Evolutionary conservation across 805 yeast species (phyloP), one percentile per base, ranked within the genome.

Genomic region (Kuraishia cidri): DNA sequence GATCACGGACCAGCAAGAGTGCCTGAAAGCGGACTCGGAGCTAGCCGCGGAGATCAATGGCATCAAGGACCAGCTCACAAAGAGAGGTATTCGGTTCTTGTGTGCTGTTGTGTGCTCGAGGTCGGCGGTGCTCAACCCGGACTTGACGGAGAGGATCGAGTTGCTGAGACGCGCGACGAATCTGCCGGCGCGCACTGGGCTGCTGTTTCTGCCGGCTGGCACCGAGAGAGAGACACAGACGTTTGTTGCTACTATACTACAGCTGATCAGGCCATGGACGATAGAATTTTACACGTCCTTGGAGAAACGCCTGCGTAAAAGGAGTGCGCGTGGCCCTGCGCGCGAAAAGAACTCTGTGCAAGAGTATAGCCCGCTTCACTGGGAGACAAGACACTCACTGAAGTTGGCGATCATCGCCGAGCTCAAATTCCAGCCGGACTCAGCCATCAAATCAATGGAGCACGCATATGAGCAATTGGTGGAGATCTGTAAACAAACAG

Each of bases 361-460:
- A 22, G 33, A 38, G 1, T 47, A 50, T 26, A 34, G 40, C 9
- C 50, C 50, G 18, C 40, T 35, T 4, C 44, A 44, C 21, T 72
- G 75, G 72, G 59, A 62, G 6, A 63, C 72, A 0, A 54, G 82
- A 19, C 72, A 72, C 41, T 60, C 70, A 1, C 44, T 70, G 34
- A 76, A 76, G 41, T 51, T 62, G 22, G 79, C 75, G 0, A 51
- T 64, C 3, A 49, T 74, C 22, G 60, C 69, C 12, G 78, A 75
- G 43, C 52, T 70, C 38, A 60, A 63, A 37, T 65, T 64, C 41
- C 60, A 62, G 41, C 36, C 56, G 38, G 78, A 70, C n/a, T 48
- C 57, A 12, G 63, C 79, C 1, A 49, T 68, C n/a, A 71, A 66
- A 37, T 47, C 62, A 10, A 62, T 65, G 44, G 80, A 76, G 37